Evolutionary conservation across 2,329 filamentous ascomycete species (phyloP).

Genomic region (Scopulariopsis brevicaulis): DNA sequence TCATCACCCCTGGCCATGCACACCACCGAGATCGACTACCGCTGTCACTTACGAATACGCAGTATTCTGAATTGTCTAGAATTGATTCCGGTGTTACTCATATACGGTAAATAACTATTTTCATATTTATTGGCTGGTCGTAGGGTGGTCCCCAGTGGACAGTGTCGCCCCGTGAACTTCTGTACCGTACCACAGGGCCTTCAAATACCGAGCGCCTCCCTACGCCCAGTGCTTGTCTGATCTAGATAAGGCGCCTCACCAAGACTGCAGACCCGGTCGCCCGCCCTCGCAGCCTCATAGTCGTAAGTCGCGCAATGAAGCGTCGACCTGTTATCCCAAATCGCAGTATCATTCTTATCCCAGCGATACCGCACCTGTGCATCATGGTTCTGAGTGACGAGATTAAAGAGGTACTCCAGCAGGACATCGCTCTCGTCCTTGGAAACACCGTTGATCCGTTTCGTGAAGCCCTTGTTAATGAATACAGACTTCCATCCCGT

Average conservation of each 20-base stretch:
- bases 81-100: too few species aligned
- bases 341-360: slow-evolving; percentile 33
- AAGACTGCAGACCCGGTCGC: slow-evolving; percentile 27
- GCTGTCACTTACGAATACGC: too few species aligned
- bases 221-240: slow-evolving; percentile 21
- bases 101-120: too few species aligned
- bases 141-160: too few species aligned
- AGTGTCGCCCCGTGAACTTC: too few species aligned
- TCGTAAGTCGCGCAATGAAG: slow-evolving; percentile 49
- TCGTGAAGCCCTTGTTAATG: slow-evolving; percentile 37
- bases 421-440: slow-evolving; percentile 40
- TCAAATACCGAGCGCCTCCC: slow-evolving; percentile 20
- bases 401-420: slow-evolving; percentile 33
- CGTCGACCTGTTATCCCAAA: slow-evolving; percentile 18
- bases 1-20: background rate
- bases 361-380: slow-evolving; percentile 42
- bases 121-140: too few species aligned
- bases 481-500: slow-evolving; percentile 47
- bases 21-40: too few species aligned
- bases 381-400: slow-evolving; percentile 44
- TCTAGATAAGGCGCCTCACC: slow-evolving; percentile 32
- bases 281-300: slow-evolving; percentile 33
- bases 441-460: slow-evolving; percentile 41
- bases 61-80: too few species aligned
- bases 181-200: background rate